A percentile compares a stretch with the other conserved stretches of the same genome.
These are phyloP conservation scores for Lobosporangium transversale DNA, from an alignment of 192 early-diverging fungal genomes.

Conservation along the genomic window DNA sequence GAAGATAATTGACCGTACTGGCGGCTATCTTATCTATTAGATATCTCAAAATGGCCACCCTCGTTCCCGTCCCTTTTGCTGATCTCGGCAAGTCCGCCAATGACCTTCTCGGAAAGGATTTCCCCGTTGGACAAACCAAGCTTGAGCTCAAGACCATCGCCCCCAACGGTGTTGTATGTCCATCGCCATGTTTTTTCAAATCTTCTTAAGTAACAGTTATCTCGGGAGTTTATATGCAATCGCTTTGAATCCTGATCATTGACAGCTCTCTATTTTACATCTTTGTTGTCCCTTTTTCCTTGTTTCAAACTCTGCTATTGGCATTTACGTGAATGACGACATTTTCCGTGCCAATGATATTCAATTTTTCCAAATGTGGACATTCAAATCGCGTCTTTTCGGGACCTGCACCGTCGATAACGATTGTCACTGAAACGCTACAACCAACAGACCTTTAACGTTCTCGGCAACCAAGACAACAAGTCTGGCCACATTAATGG, in stretches of 20 bases:
- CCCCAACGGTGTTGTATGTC: constrained; percentile 93
- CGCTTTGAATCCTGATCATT: not conserved
- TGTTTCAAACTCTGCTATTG: not conserved
- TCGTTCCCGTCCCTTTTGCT: constrained; percentile 84
- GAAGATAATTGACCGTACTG: no score
- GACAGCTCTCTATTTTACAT: not conserved
- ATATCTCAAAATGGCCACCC: constrained; percentile 32
- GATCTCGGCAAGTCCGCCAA: constrained; percentile 96
- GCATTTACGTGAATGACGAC: constrained; percentile 8
- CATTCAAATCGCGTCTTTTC: constrained; percentile 19
- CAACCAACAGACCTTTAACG: constrained; percentile 86
- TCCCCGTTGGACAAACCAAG: constrained; percentile 90
- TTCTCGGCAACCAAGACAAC: constrained; percentile 92
- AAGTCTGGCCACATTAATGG: constrained; percentile 94
- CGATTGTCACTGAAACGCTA: not conserved
- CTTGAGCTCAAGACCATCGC: constrained; percentile 98
- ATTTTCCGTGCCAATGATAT: not conserved
- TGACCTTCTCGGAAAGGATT: constrained; percentile 98
- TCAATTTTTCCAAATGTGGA: not conserved
- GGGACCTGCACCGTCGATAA: not conserved
- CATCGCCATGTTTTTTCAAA: not conserved
- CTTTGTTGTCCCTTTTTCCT: not conserved
- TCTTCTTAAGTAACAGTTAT: no score
- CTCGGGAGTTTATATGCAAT: no score
- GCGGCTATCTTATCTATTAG: not conserved